Conservation (phyloP, 1,284 basidiomycete genomes). For the Ustilago hordei region DNA sequence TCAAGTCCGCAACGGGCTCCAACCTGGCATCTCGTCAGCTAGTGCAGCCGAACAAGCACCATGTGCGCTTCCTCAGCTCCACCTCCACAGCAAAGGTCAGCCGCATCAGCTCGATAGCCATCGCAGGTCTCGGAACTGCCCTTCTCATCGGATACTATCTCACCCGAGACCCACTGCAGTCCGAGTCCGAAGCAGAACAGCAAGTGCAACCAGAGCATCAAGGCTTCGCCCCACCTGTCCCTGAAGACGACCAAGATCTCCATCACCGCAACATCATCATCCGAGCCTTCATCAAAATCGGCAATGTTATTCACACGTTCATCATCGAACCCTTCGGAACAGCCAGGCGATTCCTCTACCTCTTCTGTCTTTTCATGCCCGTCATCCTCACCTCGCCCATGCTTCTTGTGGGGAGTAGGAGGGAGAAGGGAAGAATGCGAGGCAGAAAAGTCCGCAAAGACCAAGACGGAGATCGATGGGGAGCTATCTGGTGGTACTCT, state of each 20-base stretch:
- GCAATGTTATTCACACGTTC: slow-evolving; percentile 63
- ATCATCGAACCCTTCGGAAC: slow-evolving; percentile 90
- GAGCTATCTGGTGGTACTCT: slow-evolving; percentile 86
- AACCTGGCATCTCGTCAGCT: neutral
- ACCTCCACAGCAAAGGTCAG: neutral
- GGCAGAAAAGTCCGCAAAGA: slow-evolving; percentile 46
- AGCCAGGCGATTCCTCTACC: slow-evolving; percentile 82
- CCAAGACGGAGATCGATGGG: slow-evolving; percentile 61
- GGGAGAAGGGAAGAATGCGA: slow-evolving; percentile 52
- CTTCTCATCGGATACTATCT: slow-evolving; percentile 19
- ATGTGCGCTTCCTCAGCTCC: slow-evolving; percentile 7
- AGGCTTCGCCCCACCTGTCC: slow-evolving; percentile 43
- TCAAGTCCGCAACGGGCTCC: neutral
- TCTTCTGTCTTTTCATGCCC: slow-evolving; percentile 86
- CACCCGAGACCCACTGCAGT: slow-evolving; percentile 23
- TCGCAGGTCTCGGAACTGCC: slow-evolving; percentile 30
- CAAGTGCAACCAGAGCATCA: slow-evolving; percentile 16
- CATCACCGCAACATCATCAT: slow-evolving; percentile 37
- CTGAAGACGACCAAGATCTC: slow-evolving; percentile 41
- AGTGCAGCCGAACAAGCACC: neutral
- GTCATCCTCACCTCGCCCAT: slow-evolving; percentile 87
- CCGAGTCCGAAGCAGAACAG: slow-evolving; percentile 8
- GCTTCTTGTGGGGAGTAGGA: slow-evolving; percentile 77
- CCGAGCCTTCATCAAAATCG: slow-evolving; percentile 31
- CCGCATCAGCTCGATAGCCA: slow-evolving; percentile 33